Evolutionary conservation across 2,329 filamentous ascomycete species (phyloP), one percentile per base, ranked within the genome.

Genomic region (Passalora sequoiae): DNA sequence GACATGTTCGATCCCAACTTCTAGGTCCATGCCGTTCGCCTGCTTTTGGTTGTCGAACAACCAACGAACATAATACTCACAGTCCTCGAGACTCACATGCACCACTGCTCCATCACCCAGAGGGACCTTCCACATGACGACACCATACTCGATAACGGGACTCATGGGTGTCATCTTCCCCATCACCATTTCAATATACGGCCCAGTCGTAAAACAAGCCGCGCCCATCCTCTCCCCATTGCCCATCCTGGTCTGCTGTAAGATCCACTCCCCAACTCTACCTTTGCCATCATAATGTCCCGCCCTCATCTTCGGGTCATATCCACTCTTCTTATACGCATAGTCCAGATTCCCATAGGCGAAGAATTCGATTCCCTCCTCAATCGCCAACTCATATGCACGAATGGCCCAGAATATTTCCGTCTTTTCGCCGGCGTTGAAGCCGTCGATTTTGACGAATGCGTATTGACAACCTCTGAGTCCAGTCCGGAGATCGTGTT

Each of bases 391-490:
- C 49, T 68, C 63, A 40, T 66, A 67, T 4, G 47, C 38, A n/a
- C 65, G 57, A 9, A 66, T 63, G 2, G 57, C 60, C 61, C 60
- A 77, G 54, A 65, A 77, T 1, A 68, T 68, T 55, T 77, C 73
- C 0, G 65, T 65, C 53, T 76, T 76, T 57, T 76, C 73, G 24
- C 74, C 75, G 17, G 62, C 61, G 46, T 73, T 75, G 57, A 76
- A 76, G 10, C 73, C 72, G 49, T 77, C 74, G 30, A 75, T 70
- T 53, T 78, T 78, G 36, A 78, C 61, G 49, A 73, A 77, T 3
- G 73, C 73, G n/a, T 68, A 70, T 50, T 69, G 66, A 35, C 68
- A 69, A 4, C 68, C 71, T 7, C 54, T 52, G 52, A 75, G 71
- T 0, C 69, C 71, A 1, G 60, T 56, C 12, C 70, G 69, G 0